Base-by-base conservation (phyloP, 345 rosid genomes). In the Ricinus communis region DNA sequence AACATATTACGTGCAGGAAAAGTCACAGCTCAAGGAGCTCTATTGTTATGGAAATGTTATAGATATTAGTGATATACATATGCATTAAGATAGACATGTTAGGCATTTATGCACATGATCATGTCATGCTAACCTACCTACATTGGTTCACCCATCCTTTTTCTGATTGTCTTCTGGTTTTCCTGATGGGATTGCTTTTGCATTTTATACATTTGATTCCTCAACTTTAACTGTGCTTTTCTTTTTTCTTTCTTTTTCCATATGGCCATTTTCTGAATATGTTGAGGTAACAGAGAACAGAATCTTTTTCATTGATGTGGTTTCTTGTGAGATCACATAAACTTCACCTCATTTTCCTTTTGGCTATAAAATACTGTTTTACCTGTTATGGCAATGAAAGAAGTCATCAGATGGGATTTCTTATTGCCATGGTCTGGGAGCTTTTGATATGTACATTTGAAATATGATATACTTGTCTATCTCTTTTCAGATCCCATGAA, bases 401-500 rank as follows among this genome's bases (percentile, higher is more conserved):
- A 6, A 16, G 10, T 61, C 25, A 61, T 19, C 38, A 36, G 19
- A 38, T 61, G 11, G 6, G 47, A 21, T 19, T 1, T 61, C 6
- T 19, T 21, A 4, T 27, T 18, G 16, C 4, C 2, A 22, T 63
- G 13, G 43, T 43, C 52, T 43, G 47, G 19, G 36, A 43, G 43
- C 52, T 63, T 24, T 62, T 22, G 24, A 24, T 63, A 6, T 6
- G 1, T 5, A 12, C 13, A 43, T 40, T 22, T 40, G 24, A 14
- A 9, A 43, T 63, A 63, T 45, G 18, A n/a, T n/a, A n/a, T 27
- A 13, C 25, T 1, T 13, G n/a, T 5, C 33, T 12, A 24, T 13
- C 40, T 24, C 31, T 5, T 65, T 65, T 36, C 68, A 65, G 68
- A 65, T 47, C 68, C 14, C 15, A 13, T 27, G n/a, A 19, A 65